Base-by-base conservation (phyloP, 108 stramenopile species). In the Chaetoceros muelleri region DNA sequence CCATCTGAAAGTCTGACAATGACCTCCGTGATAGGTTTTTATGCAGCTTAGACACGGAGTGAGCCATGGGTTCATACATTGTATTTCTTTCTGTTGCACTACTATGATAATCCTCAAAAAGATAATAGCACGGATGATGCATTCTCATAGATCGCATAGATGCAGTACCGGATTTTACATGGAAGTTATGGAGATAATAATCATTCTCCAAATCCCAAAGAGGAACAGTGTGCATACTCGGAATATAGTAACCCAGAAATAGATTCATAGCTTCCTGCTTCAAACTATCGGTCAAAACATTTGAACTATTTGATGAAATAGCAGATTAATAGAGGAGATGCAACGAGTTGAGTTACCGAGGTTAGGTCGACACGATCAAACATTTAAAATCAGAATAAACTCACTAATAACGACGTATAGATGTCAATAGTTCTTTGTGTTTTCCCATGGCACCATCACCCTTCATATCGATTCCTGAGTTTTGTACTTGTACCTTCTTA, bases 261-360 rank as follows among this genome's bases (percentile, higher is more conserved):
- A 99, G 69, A 59, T 99, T 99, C 78, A 99, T 99, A 23, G 95
- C 93, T 71, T 97, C 96, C 69, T 99, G 97, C 66, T 96, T 96
- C 44, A 95, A 63, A 0, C 90, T 74, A 75, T 99, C 98, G 0
- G 95, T 96, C 60, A 98, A 98, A 30, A 96, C 94, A 64, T 99
- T 99, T 58, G 85, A n/a, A n/a, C n/a, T n/a, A n/a, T n/a, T n/a
- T n/a, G n/a, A n/a, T n/a, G n/a, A n/a, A n/a, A n/a, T n/a, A n/a
- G n/a, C n/a, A n/a, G n/a, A n/a, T n/a, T n/a, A n/a, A n/a, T n/a
- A n/a, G n/a, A n/a, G n/a, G n/a, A n/a, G n/a, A n/a, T n/a, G n/a
- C n/a, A n/a, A n/a, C n/a, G n/a, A n/a, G n/a, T n/a, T n/a, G n/a
- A n/a, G n/a, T n/a, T n/a, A n/a, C n/a, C n/a, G n/a, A n/a, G n/a